Base-by-base conservation (phyloP, 2,329 filamentous ascomycete species). In the Exophiala viscosa region DNA sequence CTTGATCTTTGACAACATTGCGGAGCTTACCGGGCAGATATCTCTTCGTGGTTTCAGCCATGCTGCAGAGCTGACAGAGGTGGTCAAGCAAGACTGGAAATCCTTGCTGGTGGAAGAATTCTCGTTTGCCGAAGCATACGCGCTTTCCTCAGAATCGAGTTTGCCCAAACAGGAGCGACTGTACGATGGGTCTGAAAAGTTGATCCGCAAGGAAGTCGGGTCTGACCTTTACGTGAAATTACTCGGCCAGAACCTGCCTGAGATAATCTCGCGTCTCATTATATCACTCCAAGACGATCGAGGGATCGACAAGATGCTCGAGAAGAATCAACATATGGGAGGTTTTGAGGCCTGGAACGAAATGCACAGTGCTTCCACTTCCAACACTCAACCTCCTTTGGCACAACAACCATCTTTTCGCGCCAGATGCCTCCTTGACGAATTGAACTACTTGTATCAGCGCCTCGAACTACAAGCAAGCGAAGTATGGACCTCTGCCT, bases 371-470 rank as follows among this genome's bases (percentile, higher is more conserved):
- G 83, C 85, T 59, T 82, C 87, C 28, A 76, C 84, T 58, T 90
- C 90, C 0, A 73, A 75, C 1, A 78, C 81, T 23, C 70, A 74
- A 10, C 73, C 96, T 6, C 87, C 90, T 2, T 76, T 85, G 9
- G 88, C 86, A 50, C 90, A 96, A 61, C 91, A 97, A 63, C 93
- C 93, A 2, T 85, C 83, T 48, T 97, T 96, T 71, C 86, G 81
- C 60, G 85, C 86, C 23, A 90, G 85, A 60, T 87, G 86, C 62
- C 76, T 99, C 3, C 74, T 86, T 9, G 81, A 86, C 55, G 84
- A 93, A 64, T 77, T 97, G 17, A 78, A 87, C 11, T 83, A 90
- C 51, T 73, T 97, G n/a, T 95, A 88, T 64, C 81, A 81, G 59
- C 80, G 85, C 41, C 86, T 85, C 2, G 80, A 83, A 15, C 83